phyloP scores from a whole-genome alignment of 805 yeast genomes.

The Ogataea pilisensis region DNA sequence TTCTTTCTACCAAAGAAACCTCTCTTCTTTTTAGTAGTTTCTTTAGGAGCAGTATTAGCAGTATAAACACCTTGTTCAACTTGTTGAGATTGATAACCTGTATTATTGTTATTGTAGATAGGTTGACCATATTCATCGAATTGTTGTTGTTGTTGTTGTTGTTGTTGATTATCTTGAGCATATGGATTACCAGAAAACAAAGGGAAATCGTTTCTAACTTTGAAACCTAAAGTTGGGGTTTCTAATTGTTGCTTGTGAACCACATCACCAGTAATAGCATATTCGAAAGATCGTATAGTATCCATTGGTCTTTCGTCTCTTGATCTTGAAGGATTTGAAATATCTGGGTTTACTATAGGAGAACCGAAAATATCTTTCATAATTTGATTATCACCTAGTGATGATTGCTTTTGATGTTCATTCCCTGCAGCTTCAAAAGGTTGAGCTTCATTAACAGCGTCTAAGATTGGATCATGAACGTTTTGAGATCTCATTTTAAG shows the following conservation, averaged over 20 bases:
- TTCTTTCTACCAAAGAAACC: constrained; percentile 72
- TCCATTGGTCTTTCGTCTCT: constrained; percentile 97
- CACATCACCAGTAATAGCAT: constrained; percentile 86
- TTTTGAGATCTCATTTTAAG: constrained; percentile 64
- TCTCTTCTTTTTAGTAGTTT: constrained; percentile 62
- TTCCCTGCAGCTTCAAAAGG: constrained; percentile 72
- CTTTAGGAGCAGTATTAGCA: constrained; percentile 52
- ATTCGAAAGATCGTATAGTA: constrained; percentile 91
- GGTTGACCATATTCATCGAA: constrained; percentile 36
- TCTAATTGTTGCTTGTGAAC: constrained; percentile 78
- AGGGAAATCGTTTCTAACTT: constrained; percentile 76
- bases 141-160: constrained; percentile 31
- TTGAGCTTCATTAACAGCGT: constrained; percentile 93
- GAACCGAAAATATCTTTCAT: constrained; percentile 83
- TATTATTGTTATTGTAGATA: constrained; percentile 27
- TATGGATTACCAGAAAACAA: constrained; percentile 41
- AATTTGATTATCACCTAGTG: constrained; percentile 42
- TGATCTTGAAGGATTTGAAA: constrained; percentile 88
- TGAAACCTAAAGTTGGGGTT: constrained; percentile 76
- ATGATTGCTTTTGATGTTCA: constrained; percentile 32
- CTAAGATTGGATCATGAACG: constrained; percentile 84
- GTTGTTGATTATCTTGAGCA: constrained; percentile 21
- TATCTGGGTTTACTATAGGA: constrained; percentile 72
- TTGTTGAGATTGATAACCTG: constrained; percentile 18
- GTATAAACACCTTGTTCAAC: constrained; percentile 36